Conservation (phyloP, 257 asterid genomes). For the Sherardia arvensis region DNA sequence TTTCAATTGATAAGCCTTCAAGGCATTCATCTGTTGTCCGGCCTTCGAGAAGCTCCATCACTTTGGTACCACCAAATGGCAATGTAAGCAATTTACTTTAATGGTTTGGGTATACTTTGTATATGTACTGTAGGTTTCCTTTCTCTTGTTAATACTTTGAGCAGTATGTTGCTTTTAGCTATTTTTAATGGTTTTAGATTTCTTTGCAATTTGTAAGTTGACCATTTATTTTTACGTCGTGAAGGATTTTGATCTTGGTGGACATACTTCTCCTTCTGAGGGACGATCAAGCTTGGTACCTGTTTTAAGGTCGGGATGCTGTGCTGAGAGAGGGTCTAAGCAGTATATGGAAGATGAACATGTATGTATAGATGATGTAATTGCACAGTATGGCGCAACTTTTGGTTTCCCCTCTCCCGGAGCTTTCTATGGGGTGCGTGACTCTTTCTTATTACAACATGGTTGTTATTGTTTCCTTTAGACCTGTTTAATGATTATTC, state of each 20-base stretch:
- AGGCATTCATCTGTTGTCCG: slow-evolving; percentile 44
- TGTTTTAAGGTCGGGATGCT: slow-evolving; percentile 74
- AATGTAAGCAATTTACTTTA: slow-evolving; percentile 32
- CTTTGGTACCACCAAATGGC: slow-evolving; percentile 37
- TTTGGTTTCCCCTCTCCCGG: slow-evolving; percentile 52
- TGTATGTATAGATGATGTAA: slow-evolving; percentile 69
- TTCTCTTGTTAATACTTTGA: too few species aligned
- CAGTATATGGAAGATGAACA: slow-evolving; percentile 90
- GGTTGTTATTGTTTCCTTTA: background rate
- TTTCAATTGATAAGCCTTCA: slow-evolving; percentile 39
- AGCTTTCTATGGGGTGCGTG: slow-evolving; percentile 94
- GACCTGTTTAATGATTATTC: background rate
- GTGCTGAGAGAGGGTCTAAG: slow-evolving; percentile 93
- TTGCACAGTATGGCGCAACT: slow-evolving; percentile 42
- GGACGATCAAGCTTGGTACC: slow-evolving; percentile 52
- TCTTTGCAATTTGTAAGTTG: background rate
- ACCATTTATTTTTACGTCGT: slow-evolving; percentile 14
- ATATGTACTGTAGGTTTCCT: background rate
- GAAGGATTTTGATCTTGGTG: slow-evolving; percentile 46
- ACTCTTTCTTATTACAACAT: slow-evolving; percentile 5
- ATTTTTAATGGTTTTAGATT: background rate
- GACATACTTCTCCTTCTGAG: slow-evolving; percentile 38
- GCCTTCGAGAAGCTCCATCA: slow-evolving; percentile 38
- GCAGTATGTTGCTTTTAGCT: background rate
- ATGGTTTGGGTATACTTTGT: background rate